A percentile compares a stretch with the other conserved stretches of the same genome.
phyloP scores from a whole-genome alignment of 371 early-diverging fungal species.

The Syncephalis plumigaleata region DNA sequence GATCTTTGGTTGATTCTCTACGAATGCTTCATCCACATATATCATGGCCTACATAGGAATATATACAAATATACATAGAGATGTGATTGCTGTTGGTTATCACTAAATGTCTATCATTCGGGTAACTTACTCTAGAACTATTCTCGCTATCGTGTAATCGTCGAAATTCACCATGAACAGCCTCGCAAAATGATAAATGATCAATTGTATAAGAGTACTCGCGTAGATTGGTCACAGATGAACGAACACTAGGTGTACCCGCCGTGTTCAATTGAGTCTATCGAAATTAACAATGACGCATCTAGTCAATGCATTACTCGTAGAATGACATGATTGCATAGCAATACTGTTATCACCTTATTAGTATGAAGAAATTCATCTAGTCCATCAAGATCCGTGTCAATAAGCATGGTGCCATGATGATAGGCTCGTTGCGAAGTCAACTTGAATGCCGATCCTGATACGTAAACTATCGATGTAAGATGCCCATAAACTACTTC shows the following conservation, averaged over 20 bases:
- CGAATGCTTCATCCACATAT: constrained; percentile 14
- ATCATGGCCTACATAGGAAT: constrained; percentile 5
- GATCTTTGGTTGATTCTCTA: constrained; percentile 15
- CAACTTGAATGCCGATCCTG: constrained; percentile 90
- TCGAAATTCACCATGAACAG: constrained; percentile 48
- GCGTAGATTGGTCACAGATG: constrained; percentile 64
- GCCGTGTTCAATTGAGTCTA: constrained; percentile 45
- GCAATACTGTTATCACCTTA: constrained; percentile 2
- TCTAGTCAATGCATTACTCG: neutral
- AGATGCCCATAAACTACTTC: neutral
- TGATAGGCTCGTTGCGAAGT: constrained; percentile 73
- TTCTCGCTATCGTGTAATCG: constrained; percentile 17
- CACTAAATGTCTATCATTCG: neutral
- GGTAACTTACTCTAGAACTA: constrained; percentile 5
- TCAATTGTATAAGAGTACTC: constrained; percentile 65
- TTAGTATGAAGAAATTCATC: constrained; percentile 15
- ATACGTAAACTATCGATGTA: constrained; percentile 27
- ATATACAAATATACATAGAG: neutral
- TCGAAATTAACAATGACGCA: too few relatives aligned
- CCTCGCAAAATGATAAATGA: constrained; percentile 66
- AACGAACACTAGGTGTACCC: constrained; percentile 81
- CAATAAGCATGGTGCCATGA: constrained; percentile 95
- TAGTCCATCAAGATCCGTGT: constrained; percentile 57
- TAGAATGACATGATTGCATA: neutral
- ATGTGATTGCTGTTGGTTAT: neutral